Evolutionary conservation across 2,329 filamentous ascomycete genomes (phyloP).

Genomic region (Coniella vitis): DNA sequence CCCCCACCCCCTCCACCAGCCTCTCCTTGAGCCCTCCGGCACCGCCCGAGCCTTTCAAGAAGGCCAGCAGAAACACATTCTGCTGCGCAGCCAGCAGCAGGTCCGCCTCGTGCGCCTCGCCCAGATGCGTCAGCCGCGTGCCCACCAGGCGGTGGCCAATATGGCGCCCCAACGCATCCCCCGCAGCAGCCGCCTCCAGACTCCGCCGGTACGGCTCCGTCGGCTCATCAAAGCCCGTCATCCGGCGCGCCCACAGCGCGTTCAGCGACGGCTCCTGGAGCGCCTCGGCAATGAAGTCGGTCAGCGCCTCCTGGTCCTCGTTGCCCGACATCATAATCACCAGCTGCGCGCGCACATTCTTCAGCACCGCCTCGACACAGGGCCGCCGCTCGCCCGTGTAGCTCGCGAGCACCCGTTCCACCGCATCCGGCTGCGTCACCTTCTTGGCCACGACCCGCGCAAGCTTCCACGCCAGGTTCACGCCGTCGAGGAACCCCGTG

Average conservation of each 20-base stretch:
- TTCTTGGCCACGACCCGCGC: not conserved
- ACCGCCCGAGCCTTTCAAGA: not conserved
- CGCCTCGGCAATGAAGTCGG: conserved; percentile 8
- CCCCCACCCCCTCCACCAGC: not conserved
- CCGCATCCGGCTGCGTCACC: not conserved
- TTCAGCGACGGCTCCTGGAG: conserved; percentile 6
- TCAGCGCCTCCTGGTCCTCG: not conserved
- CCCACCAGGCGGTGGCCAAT: not conserved
- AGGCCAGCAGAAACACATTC: conserved; percentile 13
- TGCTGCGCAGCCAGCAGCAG: not conserved
- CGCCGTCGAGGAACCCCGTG: conserved; percentile 45
- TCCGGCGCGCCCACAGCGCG: conserved; percentile 2
- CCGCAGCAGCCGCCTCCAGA: too few species aligned
- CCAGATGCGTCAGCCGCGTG: conserved; percentile 3
- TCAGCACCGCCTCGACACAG: not conserved
- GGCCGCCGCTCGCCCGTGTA: conserved; percentile 7
- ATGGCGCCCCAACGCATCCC: not conserved
- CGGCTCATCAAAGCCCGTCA: conserved; percentile 11
- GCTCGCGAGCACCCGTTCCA: conserved; percentile 12
- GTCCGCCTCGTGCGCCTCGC: not conserved
- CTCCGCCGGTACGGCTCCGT: conserved; percentile 5
- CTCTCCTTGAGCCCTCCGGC: not conserved
- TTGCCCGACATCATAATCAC: not conserved
- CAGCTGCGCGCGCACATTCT: conserved; percentile 2
- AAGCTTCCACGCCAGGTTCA: conserved; percentile 51